phyloP scores from a whole-genome alignment of 2,329 filamentous ascomycete genomes.

The Cercospora sojina region DNA sequence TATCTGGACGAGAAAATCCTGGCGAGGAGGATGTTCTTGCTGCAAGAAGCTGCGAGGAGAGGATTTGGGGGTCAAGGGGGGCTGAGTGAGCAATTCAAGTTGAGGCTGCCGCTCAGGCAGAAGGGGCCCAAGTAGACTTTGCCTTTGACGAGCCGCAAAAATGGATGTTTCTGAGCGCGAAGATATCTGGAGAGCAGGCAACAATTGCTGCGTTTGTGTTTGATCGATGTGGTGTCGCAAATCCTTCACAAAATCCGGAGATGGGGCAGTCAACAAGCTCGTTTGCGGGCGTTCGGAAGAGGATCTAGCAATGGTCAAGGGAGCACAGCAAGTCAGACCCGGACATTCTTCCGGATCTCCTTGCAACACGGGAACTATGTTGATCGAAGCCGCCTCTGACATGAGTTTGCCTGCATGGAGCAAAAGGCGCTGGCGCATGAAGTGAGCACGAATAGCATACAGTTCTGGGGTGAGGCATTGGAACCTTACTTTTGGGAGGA shows the following conservation, averaged over 20 bases:
- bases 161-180: neutral
- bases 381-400: neutral
- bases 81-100: conserved; percentile 35
- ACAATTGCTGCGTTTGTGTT: neutral
- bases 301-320: neutral
- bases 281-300: neutral
- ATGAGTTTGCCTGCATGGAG: neutral
- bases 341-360: neutral
- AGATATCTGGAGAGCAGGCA: neutral
- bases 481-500: neutral
- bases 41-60: conserved; percentile 38
- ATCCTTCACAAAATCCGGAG: neutral
- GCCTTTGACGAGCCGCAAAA: neutral
- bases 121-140: conserved; percentile 20
- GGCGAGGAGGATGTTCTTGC: conserved; percentile 37
- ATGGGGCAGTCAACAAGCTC: neutral
- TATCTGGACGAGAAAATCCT: conserved; percentile 35
- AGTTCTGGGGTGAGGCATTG: neutral
- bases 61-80: conserved; percentile 27
- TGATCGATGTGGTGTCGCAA: neutral
- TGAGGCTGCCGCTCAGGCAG: conserved; percentile 33
- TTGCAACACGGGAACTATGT: neutral
- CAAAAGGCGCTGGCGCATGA: neutral
- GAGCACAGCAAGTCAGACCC: neutral
- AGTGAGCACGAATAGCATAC: neutral